These are phyloP conservation scores for Pisolithus thermaeus DNA, from an alignment of 1,284 basidiomycete genomes.

Conservation along the genomic window DNA sequence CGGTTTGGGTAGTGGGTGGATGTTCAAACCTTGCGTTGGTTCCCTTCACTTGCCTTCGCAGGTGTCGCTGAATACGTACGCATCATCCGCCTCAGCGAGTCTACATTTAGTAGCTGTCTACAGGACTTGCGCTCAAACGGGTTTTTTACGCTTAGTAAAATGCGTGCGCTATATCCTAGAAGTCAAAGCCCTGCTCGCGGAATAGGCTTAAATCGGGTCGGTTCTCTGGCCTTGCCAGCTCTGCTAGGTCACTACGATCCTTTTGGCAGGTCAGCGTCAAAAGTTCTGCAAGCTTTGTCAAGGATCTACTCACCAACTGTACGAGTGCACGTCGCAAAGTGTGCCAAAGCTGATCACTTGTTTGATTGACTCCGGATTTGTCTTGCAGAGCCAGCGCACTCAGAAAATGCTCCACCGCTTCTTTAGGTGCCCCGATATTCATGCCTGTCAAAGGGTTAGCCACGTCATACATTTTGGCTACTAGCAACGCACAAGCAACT, in stretches of 20 bases:
- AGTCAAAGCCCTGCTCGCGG: slow-evolving; percentile 79
- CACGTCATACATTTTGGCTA: neutral
- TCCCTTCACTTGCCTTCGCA: too few species aligned
- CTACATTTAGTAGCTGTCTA: too few species aligned
- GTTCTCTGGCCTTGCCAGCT: slow-evolving; percentile 50
- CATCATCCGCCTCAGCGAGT: too few species aligned
- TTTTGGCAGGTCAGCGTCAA: slow-evolving; percentile 21
- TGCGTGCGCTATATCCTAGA: slow-evolving; percentile 38
- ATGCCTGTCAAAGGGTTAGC: slow-evolving; percentile 48
- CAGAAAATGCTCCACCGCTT: slow-evolving; percentile 96
- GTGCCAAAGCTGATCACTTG: slow-evolving; percentile 84
- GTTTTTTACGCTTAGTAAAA: too few species aligned
- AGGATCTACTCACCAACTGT: slow-evolving; percentile 58
- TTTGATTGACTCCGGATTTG: slow-evolving; percentile 50
- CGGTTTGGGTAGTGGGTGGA: too few species aligned
- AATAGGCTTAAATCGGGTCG: slow-evolving; percentile 58
- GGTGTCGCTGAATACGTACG: too few species aligned
- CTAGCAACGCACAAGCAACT: slow-evolving; percentile 72
- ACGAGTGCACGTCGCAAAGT: slow-evolving; percentile 85
- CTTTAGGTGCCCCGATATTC: slow-evolving; percentile 93
- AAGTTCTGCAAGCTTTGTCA: neutral
- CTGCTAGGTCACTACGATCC: slow-evolving; percentile 62
- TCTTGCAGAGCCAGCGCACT: slow-evolving; percentile 85
- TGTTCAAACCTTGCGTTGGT: too few species aligned
- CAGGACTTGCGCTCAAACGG: too few species aligned